Evolutionary conservation across 257 asterid species (phyloP), one percentile per base, ranked within the genome.

Genomic region (Anisodus acutangulus): DNA sequence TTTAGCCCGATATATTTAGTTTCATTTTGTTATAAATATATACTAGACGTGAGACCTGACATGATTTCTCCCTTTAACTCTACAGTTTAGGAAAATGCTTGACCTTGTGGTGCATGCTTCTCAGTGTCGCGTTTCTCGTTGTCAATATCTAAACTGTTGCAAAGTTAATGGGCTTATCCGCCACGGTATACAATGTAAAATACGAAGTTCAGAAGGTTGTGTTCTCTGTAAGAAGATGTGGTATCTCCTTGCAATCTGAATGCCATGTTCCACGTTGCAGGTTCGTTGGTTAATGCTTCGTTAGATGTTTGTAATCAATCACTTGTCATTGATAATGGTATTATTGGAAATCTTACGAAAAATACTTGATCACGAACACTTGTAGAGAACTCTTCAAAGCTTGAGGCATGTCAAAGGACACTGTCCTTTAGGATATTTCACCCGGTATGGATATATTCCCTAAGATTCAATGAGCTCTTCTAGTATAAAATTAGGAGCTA

Each of bases 251-350:
- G 87, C 98, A 92, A 91, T 87, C 97, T 45, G 86, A 90, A 74
- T 94, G 99, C 92, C 86, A 83, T 84, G 98, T 96, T 31, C 98
- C 99, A 0, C 99, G 98, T 9, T 96, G 99, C 98, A 95, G 97
- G 99, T 96, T 57, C 68, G 92, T 84, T 82, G 80, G 58, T 60
- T 67, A 51, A 49, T 82, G 66, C 16, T 53, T 57, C 80, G 16
- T 9, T 63, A 26, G 26, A 53, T 78, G 31, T 31, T 37, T 78
- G 49, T 53, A 16, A 41, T 41, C 31, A 16, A 59, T 59, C 31
- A 59, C 31, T 17, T 59, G 31, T 17, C 66, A 16, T 17, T 59
- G 66, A 59, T 59, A 55, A 17, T 57, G 10, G 0, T 22, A 22
- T 22, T 22, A 22, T 22, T 22, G 35, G 2, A 31, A 31, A 31